Conservation (phyloP, 805 yeast genomes). For the Teunomyces aglyptinius region DNA sequence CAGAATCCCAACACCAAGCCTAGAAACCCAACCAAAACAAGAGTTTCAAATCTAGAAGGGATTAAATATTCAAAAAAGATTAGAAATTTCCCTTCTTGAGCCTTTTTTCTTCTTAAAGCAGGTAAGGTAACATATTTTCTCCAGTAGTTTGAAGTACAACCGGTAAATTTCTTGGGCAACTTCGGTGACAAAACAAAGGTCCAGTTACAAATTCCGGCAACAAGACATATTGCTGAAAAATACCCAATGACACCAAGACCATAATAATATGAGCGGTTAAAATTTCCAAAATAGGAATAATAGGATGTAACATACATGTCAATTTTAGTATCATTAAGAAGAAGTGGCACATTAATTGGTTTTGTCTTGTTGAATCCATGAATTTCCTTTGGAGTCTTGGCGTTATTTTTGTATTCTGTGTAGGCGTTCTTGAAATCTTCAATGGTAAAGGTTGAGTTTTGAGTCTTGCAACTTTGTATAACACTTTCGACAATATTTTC, state of each 20-base stretch:
- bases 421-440: constrained; percentile 16
- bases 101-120: constrained; percentile 19
- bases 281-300: constrained; percentile 20
- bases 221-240: constrained; percentile 17
- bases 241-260: constrained; percentile 21
- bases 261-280: constrained; percentile 23
- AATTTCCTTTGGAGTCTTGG: constrained; percentile 17
- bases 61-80: constrained; percentile 23
- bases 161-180: constrained; percentile 26
- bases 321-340: constrained; percentile 14
- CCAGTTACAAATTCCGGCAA: constrained; percentile 11
- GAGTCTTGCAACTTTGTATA: constrained; percentile 19
- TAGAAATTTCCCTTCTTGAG: constrained; percentile 16
- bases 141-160: constrained; percentile 15
- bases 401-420: constrained; percentile 13
- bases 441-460: constrained; percentile 18
- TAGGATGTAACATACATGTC: constrained; percentile 13
- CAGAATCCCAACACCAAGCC: constrained; percentile 14
- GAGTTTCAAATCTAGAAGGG: constrained; percentile 37
- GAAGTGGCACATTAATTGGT: constrained; percentile 22
- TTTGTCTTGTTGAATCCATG: constrained; percentile 19
- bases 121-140: constrained; percentile 19
- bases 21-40: constrained; percentile 24
- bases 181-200: constrained; percentile 29
- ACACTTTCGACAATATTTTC: constrained; percentile 3